Percentiles rank a stretch among this genome's conserved stretches.
phyloP scores from a whole-genome alignment of 805 yeast genomes.

The Maudiozyma bulderi region DNA sequence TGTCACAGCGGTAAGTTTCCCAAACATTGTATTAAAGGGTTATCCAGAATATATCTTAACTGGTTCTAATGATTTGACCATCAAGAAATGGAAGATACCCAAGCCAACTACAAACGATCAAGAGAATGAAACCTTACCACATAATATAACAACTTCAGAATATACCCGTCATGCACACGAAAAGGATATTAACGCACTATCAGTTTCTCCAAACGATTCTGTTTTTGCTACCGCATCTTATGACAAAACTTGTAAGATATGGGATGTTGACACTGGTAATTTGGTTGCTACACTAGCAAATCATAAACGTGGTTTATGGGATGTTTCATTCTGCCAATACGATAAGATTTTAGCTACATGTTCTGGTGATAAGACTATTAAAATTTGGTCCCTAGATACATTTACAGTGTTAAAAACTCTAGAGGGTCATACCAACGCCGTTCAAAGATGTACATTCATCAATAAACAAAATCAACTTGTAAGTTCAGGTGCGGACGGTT shows the following conservation, averaged over 20 bases:
- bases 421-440: conserved; percentile 91
- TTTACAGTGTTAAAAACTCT: conserved; percentile 70
- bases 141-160: conserved; percentile 50
- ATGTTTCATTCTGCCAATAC: conserved; percentile 67
- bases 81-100: conserved; percentile 78
- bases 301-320: conserved; percentile 94
- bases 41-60: conserved; percentile 68
- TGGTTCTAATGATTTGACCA: conserved; percentile 75
- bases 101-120: conserved; percentile 19
- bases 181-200: conserved; percentile 85
- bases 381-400: conserved; percentile 79
- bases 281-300: conserved; percentile 75
- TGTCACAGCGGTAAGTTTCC: conserved; percentile 71
- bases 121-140: conserved; percentile 13
- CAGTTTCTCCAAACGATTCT: conserved; percentile 83
- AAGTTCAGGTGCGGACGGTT: conserved; percentile 85
- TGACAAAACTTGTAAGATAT: conserved; percentile 83
- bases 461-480: conserved; percentile 58
- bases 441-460: conserved; percentile 69
- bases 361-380: conserved; percentile 87
- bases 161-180: conserved; percentile 95
- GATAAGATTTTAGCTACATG: conserved; percentile 72
- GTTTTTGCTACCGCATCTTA: conserved; percentile 88
- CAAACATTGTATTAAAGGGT: conserved; percentile 37
- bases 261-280: conserved; percentile 85